phyloP scores from a whole-genome alignment of 108 stramenopile genomes.

The Skeletonema menzelii region DNA sequence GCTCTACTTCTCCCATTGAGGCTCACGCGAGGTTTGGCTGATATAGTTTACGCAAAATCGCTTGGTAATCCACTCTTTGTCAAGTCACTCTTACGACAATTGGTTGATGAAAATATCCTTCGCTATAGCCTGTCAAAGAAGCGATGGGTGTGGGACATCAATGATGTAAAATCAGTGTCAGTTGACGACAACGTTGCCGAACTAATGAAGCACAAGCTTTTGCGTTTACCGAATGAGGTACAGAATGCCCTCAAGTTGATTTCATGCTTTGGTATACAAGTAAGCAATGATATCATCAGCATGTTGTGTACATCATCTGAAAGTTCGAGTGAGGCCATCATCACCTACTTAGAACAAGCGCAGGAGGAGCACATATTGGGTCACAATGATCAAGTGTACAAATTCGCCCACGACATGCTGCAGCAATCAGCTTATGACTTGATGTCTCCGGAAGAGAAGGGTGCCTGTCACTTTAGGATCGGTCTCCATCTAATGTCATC shows the following conservation, averaged over 20 bases:
- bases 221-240: not conserved
- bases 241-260: slow-evolving; percentile 4
- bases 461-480: not conserved
- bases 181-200: slow-evolving; percentile 10
- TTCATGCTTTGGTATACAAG: slow-evolving; percentile 2
- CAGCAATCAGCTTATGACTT: slow-evolving; percentile 59
- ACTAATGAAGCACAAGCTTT: not conserved
- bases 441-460: slow-evolving; percentile 22
- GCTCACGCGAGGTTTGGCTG: not conserved
- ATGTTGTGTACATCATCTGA: not conserved
- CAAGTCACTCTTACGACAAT: not conserved
- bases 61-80: slow-evolving; percentile 7
- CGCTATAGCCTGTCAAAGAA: slow-evolving; percentile 1
- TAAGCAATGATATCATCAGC: not conserved
- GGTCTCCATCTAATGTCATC: slow-evolving; percentile 5
- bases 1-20: not conserved
- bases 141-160: slow-evolving; percentile 6
- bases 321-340: not conserved
- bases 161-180: not conserved
- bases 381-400: slow-evolving; percentile 4
- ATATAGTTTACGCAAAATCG: not conserved
- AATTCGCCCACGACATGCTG: slow-evolving; percentile 53
- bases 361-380: not conserved
- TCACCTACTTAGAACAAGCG: not conserved
- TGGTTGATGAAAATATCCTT: slow-evolving; percentile 4